phyloP scores from a whole-genome alignment of 176 grass and related monocot species.

The Oryza punctata region DNA sequence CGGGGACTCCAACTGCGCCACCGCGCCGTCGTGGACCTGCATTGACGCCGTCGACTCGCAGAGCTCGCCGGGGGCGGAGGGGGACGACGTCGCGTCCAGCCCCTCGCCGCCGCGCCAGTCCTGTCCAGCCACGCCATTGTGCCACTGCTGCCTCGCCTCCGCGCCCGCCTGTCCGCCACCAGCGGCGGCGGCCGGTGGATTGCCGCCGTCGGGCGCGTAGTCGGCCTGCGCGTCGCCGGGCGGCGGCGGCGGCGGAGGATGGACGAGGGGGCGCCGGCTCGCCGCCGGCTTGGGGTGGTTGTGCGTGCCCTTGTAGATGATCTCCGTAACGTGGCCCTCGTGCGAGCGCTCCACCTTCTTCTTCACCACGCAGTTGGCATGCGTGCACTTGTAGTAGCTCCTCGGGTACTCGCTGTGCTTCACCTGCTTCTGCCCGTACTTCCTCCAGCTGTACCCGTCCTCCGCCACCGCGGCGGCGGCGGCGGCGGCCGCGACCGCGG shows the following conservation, averaged over 20 bases:
- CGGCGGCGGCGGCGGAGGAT: background rate
- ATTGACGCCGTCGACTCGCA: constrained; percentile 51
- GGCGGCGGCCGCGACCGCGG: background rate
- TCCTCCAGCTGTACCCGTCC: constrained; percentile 95
- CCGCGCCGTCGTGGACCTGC: constrained; percentile 31
- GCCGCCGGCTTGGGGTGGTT: constrained; percentile 57
- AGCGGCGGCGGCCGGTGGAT: background rate
- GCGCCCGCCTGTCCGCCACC: background rate
- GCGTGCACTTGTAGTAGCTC: constrained; percentile 98
- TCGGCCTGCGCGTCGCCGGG: constrained; percentile 37
- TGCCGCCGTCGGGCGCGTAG: background rate
- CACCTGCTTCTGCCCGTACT: constrained; percentile 99
- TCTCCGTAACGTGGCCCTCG: constrained; percentile 86
- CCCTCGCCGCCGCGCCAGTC: constrained; percentile 16
- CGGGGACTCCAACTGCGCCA: constrained; percentile 25
- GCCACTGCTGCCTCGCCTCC: constrained; percentile 18
- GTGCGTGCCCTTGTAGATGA: constrained; percentile 91
- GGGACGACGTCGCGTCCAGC: constrained; percentile 38
- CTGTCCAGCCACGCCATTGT: constrained; percentile 18
- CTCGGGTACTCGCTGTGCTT: constrained; percentile 93
- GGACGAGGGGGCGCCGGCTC: constrained; percentile 31
- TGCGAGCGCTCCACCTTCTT: constrained; percentile 95
- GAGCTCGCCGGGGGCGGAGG: constrained; percentile 46
- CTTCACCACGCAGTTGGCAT: constrained; percentile 77
- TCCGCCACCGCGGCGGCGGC: constrained; percentile 40